Conservation (phyloP, 2,329 filamentous ascomycete genomes). For the Grosmannia serpens region DNA sequence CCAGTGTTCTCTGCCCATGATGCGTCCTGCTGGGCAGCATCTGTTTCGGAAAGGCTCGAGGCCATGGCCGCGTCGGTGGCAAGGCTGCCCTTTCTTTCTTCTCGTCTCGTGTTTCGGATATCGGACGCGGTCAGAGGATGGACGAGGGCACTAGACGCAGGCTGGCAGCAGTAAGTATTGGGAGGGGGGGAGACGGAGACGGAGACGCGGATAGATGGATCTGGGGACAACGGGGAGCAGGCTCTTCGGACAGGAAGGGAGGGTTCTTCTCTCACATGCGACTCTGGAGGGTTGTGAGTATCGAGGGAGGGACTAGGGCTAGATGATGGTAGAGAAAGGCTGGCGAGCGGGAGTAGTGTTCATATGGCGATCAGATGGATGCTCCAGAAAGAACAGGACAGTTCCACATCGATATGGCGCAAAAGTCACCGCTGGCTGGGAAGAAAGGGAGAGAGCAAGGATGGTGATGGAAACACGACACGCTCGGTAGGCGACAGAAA, state of each 20-base stretch:
- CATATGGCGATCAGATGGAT: neutral
- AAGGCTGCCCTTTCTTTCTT: neutral
- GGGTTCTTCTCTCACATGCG: neutral
- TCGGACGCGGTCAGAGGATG: neutral
- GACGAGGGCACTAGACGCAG: neutral
- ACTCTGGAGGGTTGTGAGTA: neutral
- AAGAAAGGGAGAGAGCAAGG: neutral
- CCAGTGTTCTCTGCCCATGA: conserved; percentile 41
- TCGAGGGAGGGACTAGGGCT: neutral
- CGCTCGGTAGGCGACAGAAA: neutral
- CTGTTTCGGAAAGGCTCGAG: conserved; percentile 12
- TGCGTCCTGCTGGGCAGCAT: conserved; percentile 20
- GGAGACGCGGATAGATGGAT: neutral
- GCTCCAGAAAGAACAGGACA: neutral
- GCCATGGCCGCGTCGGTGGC: conserved; percentile 13
- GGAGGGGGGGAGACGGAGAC: neutral
- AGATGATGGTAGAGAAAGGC: neutral
- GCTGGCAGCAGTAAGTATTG: neutral
- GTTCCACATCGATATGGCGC: neutral
- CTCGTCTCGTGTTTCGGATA: neutral
- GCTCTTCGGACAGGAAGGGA: neutral
- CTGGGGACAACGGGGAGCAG: neutral
- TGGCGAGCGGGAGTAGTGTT: neutral
- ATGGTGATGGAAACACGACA: neutral
- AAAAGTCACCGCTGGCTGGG: neutral